Percentiles rank a stretch among this genome's conserved stretches.
Evolutionary conservation across 352 stramenopile genomes (phyloP).

Genomic region (Peronospora destructor): DNA sequence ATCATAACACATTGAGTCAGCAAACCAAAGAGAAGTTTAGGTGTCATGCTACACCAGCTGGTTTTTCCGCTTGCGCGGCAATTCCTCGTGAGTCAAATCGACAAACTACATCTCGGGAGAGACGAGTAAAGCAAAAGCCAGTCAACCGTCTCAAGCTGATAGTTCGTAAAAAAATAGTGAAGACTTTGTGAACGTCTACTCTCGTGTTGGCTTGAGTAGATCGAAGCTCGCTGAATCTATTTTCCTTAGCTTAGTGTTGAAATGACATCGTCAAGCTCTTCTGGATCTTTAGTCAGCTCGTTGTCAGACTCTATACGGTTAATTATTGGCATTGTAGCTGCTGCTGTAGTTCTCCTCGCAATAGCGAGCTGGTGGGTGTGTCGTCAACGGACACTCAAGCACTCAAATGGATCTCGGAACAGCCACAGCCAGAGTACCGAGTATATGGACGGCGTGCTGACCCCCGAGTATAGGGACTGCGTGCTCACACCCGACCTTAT

Average conservation of each 20-base stretch:
- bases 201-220: conserved; percentile 1
- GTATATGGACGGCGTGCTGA: conserved; percentile 30
- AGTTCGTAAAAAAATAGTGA: not conserved
- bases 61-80: not conserved
- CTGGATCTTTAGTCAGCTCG: conserved; percentile 1
- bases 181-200: conserved; percentile 15
- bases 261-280: conserved; percentile 13
- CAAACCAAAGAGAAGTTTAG: too few relatives aligned
- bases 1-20: too few relatives aligned
- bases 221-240: too few relatives aligned
- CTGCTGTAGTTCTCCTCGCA: conserved; percentile 10
- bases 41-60: conserved; percentile 6
- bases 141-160: conserved; percentile 6
- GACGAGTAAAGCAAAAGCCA: conserved; percentile 8
- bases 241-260: not conserved
- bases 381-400: conserved; percentile 12
- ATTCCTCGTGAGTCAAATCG: conserved; percentile 11
- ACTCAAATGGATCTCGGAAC: conserved; percentile 4
- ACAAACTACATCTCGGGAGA: conserved; percentile 10
- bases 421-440: conserved; percentile 24
- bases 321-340: conserved; percentile 11
- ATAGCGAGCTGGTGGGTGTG: conserved; percentile 19
- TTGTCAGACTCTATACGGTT: conserved; percentile 11
- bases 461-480: conserved; percentile 30
- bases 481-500: conserved; percentile 26